Evolutionary conservation across 768 basidiomycete species (phyloP), one percentile per base, ranked within the genome.

Genomic region (Hysterangium stoloniferum): DNA sequence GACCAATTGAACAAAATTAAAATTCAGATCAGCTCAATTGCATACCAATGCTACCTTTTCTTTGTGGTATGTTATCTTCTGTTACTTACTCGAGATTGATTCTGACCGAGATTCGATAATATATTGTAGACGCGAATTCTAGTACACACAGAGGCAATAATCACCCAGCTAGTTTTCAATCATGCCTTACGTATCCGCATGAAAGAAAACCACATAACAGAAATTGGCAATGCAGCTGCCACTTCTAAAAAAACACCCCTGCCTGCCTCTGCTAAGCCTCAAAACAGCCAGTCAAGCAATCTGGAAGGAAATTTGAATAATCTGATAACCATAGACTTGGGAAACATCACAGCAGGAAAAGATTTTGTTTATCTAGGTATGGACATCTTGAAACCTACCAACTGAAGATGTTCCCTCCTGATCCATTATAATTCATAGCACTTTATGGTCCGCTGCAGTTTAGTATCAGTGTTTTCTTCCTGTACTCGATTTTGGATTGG

Each of bases 41-140:
- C 64, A 22, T 65, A 70, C 35, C 70, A 74, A 46, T 67, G 63
- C 54, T 76, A 74, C 60, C 59, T 62, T 43, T 68, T 64, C 57
- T 61, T 71, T 25, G 55, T 63, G 8, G 61, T 66, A 49, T 13
- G 56, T 56, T 4, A 7, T 13, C 25, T 28, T n/a, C n/a, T n/a
- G n/a, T n/a, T n/a, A n/a, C n/a, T n/a, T n/a, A n/a, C n/a, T n/a
- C n/a, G n/a, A n/a, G n/a, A n/a, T n/a, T n/a, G n/a, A n/a, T n/a
- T n/a, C n/a, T n/a, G n/a, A n/a, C n/a, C n/a, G n/a, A n/a, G n/a
- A 71, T 34, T 24, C n/a, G 35, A 15, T 27, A 7, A 15, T 32
- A 11, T 28, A 19, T 12, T 38, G 25, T 37, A 48, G 45, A 69
- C 64, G 12, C 56, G 66, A 9, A 53, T 56, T 29, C 44, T 69